Percentiles rank a stretch among this genome's conserved stretches.
Evolutionary conservation across 2,329 filamentous ascomycete genomes (phyloP).

Genomic region (Sarocladium oryzae): DNA sequence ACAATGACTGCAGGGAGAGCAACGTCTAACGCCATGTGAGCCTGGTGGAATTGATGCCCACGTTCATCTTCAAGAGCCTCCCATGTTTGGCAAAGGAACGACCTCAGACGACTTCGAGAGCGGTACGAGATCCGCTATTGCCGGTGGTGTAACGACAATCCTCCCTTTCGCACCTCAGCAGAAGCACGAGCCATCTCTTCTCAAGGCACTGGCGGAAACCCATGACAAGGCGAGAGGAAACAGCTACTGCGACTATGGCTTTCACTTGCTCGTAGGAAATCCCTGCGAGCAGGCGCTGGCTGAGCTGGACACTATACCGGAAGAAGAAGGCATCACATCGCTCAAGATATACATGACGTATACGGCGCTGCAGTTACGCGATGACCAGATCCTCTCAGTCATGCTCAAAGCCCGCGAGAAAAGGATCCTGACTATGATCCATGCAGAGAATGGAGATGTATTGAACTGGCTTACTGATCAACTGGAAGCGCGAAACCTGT

Average conservation of each 20-base stretch:
- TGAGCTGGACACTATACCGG: constrained; percentile 28
- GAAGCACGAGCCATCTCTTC: constrained; percentile 36
- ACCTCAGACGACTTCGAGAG: constrained; percentile 29
- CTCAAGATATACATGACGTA: constrained; percentile 50
- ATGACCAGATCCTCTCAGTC: constrained; percentile 43
- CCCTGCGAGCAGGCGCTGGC: constrained; percentile 32
- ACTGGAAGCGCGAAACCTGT: constrained; percentile 39
- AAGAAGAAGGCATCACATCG: constrained; percentile 35
- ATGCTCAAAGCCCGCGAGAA: constrained; percentile 40
- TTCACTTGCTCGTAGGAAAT: constrained; percentile 45
- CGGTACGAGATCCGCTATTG: constrained; percentile 48
- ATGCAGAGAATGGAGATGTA: constrained; percentile 48
- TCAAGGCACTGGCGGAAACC: constrained; percentile 39
- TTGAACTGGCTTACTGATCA: constrained; percentile 48
- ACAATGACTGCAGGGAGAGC: too few species aligned
- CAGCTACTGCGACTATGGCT: constrained; percentile 50
- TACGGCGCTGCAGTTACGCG: constrained; percentile 40
- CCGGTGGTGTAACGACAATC: constrained; percentile 53
- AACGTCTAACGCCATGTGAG: constrained; percentile 13
- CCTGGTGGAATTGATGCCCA: constrained; percentile 34
- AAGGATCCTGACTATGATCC: constrained; percentile 47
- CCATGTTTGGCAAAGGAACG: constrained; percentile 24
- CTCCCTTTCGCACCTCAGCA: constrained; percentile 50
- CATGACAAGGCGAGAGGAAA: constrained; percentile 36
- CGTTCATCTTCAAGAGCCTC: constrained; percentile 33